Conservation (phyloP, 305 asterid genomes). For the Euphrasia arctica region DNA sequence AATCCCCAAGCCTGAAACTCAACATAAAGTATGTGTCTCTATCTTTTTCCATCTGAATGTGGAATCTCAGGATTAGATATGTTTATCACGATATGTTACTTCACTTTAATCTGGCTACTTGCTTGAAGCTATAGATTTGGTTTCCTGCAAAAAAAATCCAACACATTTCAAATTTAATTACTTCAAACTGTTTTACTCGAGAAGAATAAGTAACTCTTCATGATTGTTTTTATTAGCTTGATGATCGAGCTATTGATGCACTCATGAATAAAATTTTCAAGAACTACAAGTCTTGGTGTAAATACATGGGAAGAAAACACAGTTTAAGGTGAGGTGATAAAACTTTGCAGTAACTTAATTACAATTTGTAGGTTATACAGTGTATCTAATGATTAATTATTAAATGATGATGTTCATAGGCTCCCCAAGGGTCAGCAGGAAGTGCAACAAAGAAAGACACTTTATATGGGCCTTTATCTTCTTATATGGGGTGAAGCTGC, state of each 20-base stretch:
- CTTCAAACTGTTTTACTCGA: slow-evolving; percentile 2
- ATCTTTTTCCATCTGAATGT: slow-evolving; percentile 18
- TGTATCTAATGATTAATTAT: slow-evolving; percentile 8
- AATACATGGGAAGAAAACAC: slow-evolving; percentile 73
- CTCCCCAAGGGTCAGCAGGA: slow-evolving; percentile 69
- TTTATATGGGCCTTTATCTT: slow-evolving; percentile 81
- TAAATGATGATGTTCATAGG: slow-evolving; percentile 37
- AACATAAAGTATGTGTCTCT: slow-evolving; percentile 44
- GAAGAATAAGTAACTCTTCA: slow-evolving; percentile 4
- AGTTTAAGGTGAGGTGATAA: slow-evolving; percentile 61
- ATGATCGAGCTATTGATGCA: slow-evolving; percentile 80
- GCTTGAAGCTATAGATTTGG: slow-evolving; percentile 15
- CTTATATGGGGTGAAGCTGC: slow-evolving; percentile 96
- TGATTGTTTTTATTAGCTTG: slow-evolving; percentile 48
- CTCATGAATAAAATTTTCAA: slow-evolving; percentile 77
- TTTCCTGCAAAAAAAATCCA: slow-evolving; percentile 7
- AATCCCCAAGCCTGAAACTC: slow-evolving; percentile 69
- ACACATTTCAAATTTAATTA: slow-evolving; percentile 11
- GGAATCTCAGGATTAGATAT: slow-evolving; percentile 11
- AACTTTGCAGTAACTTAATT: slow-evolving; percentile 19
- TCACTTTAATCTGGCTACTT: not conserved
- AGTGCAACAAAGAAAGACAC: slow-evolving; percentile 73
- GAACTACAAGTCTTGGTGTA: slow-evolving; percentile 87
- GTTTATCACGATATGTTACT: not conserved
- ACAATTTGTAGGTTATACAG: slow-evolving; percentile 12